Base-by-base conservation (phyloP, 2,329 filamentous ascomycete species). In the Colletotrichum eremochloae region DNA sequence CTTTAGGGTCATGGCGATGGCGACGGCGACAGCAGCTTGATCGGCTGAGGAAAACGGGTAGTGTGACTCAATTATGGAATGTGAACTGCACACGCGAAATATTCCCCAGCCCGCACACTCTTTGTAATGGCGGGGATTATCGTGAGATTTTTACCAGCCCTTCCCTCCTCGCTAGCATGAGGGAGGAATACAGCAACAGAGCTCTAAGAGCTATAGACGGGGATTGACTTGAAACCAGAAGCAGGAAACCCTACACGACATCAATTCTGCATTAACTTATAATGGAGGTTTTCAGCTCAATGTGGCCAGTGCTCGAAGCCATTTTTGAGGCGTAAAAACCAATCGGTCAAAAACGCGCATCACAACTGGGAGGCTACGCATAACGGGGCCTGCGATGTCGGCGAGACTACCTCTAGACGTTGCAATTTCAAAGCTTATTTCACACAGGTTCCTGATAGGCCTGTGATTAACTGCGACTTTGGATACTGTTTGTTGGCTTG, bases 371-470 rank as follows among this genome's bases (percentile, higher is more conserved):
- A 44, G n/a, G 15, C 29, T 40, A 20, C 46, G 38, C 31, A 48
- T 38, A 56, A 57, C 24, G 42, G 12, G 40, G 36, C 20, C 29
- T 63, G 68, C 69, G 69, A 72, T 72, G 65, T 69, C 69, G 69
- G 69, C 69, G 58, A 31, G 46, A 11, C 20, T 48, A 24, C 20
- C 20, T 48, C 20, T 46, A 58, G 24, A 44, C 1, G 44, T 60
- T 63, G 52, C 44, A 58, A 9, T 36, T 36, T 56, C 36, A 52
- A 48, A 53, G 38, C 44, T 60, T 58, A 58, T 71, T 63, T 68
- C 46, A 29, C 48, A 18, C 42, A 57, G 11, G 53, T 52, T 42
- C 44, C 36, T 58, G 68, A 63, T 68, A 63, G 57, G 57, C 52
- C 57, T 57, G 36, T 60, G n/a, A 29, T 24, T 44, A 14, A 53